Evolutionary conservation across 2,329 filamentous ascomycete species (phyloP), one percentile per base, ranked within the genome.

Genomic region (Trichoderma sp.): DNA sequence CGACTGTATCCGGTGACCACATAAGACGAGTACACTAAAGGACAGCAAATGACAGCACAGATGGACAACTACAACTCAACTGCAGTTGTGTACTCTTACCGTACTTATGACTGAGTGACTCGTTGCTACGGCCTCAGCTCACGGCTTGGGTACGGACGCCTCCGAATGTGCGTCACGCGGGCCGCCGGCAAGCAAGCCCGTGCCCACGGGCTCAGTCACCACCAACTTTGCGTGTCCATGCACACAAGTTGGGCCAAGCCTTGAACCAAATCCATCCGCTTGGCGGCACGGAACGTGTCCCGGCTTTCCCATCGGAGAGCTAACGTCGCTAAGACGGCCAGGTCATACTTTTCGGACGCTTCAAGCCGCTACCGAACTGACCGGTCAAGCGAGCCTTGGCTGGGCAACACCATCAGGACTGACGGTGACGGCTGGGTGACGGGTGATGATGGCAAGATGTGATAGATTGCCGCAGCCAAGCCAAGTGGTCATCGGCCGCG

Each of bases 131-230:
- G 6, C 3, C 23, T n/a, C 55, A 67, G 50, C 28, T 68, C 55
- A 23, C 20, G 13, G 13, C 36, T 50, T 61, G 53, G 66, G 28
- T 50, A 59, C 34, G 28, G 36, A 47, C 36, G 55, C 36, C 55
- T 68, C 65, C 65, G 30, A 68, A 68, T 47, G 26, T 32, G 65
- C 65, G 28, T 47, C 65, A 59, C 28, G 32, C 65, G 36, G 65
- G 34, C 65, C 53, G 34, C 30, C 53, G 36, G 65, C 53, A 59
- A 23, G 34, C 65, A 23, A 23, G 23, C 32, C 47, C 55, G 23
- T 61, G 36, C 20, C 55, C 36, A 53, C 32, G 57, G 17, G n/a
- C 57, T 30, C 57, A 59, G 57, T 34, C 28, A 34, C 9, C 32
- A 47, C 9, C 32, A 47, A 17, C 28, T 53, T 36, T 69, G 15